Conservation (phyloP, 176 grass and related monocot species). For the Poa pratensis region DNA sequence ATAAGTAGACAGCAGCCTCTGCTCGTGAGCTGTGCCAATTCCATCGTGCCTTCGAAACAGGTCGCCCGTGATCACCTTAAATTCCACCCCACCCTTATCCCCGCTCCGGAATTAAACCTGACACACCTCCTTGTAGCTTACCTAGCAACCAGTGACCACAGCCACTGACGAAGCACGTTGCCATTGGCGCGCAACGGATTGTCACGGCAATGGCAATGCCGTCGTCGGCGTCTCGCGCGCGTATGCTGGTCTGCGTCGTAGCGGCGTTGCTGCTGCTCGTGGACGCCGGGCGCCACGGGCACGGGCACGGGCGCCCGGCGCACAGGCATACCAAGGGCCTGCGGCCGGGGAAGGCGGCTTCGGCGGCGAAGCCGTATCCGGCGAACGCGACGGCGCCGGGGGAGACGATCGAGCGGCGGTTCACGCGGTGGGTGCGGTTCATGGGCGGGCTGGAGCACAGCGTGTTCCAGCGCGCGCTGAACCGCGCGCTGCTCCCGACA, state of each 20-base stretch:
- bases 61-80: not conserved
- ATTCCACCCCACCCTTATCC: not conserved
- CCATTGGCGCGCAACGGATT: not conserved
- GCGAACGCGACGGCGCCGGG: slow-evolving; percentile 54
- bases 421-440: slow-evolving; percentile 80
- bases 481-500: slow-evolving; percentile 55
- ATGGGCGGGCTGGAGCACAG: slow-evolving; percentile 64
- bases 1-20: no score
- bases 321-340: slow-evolving; percentile 58
- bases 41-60: not conserved
- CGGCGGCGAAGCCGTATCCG: slow-evolving; percentile 48
- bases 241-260: not conserved
- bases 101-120: slow-evolving; percentile 11
- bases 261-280: not conserved
- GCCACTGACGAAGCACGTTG: not conserved
- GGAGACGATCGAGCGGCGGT: slow-evolving; percentile 65
- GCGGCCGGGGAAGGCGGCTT: slow-evolving; percentile 37
- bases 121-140: not conserved
- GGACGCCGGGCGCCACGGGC: not conserved
- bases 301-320: not conserved
- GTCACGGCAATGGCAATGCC: not conserved
- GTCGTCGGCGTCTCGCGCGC: not conserved
- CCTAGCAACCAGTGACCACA: not conserved
- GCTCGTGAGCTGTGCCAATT: not conserved
- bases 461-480: slow-evolving; percentile 56